A percentile compares a stretch with the other conserved stretches of the same genome.
Conservation (phyloP, 257 asterid genomes). For the Coffea canephora region DNA sequence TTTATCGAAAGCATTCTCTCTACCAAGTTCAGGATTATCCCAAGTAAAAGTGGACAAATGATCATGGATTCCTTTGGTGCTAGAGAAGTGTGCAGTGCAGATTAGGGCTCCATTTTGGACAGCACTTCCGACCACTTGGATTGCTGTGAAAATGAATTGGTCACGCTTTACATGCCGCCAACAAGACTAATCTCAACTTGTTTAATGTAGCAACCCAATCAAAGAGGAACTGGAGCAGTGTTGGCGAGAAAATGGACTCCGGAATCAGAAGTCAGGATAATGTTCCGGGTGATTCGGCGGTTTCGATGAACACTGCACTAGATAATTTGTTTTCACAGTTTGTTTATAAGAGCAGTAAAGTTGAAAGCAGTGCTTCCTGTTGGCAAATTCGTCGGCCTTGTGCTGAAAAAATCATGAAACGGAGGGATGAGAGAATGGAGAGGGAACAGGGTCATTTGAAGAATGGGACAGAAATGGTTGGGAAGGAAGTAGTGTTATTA, state of each 20-base stretch:
- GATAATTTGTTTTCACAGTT: constrained; percentile 13
- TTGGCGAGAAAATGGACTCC: neutral
- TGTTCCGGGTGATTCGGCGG: neutral
- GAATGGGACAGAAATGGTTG: neutral
- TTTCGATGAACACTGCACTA: neutral
- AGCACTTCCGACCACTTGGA: too few relatives aligned
- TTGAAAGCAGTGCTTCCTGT: neutral
- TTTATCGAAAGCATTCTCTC: too few relatives aligned
- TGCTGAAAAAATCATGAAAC: neutral
- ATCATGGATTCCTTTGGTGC: too few relatives aligned
- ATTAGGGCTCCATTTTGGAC: too few relatives aligned
- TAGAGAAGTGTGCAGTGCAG: too few relatives aligned
- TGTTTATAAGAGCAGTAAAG: constrained; percentile 17
- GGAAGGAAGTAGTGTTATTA: neutral
- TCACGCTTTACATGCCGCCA: too few relatives aligned
- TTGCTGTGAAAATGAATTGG: too few relatives aligned
- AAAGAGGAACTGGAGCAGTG: neutral
- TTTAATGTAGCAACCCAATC: too few relatives aligned
- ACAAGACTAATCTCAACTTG: too few relatives aligned
- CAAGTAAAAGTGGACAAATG: too few relatives aligned
- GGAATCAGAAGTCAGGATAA: too few relatives aligned
- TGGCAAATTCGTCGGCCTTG: neutral
- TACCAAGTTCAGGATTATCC: too few relatives aligned
- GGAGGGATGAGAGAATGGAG: neutral
- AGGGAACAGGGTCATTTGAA: neutral